Evolutionary conservation across 139 green algal genomes (phyloP).

Genomic region (Tetradesmus obliquus): DNA sequence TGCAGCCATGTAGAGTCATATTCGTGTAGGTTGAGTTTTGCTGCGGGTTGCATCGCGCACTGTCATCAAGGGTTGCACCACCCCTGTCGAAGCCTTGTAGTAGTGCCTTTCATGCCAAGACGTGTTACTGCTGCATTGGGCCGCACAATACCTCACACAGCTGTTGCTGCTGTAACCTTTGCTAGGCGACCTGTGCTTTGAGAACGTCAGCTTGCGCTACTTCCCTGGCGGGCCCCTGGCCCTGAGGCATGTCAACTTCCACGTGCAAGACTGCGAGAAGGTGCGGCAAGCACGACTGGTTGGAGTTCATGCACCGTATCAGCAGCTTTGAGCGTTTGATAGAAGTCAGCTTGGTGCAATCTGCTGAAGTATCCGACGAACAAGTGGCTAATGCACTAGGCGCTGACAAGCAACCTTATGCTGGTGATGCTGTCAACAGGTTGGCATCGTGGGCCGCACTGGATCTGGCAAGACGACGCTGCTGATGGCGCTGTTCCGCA

Average conservation of each 20-base stretch:
- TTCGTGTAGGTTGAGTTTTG: no score
- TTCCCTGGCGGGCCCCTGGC: conserved; percentile 62
- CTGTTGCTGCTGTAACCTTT: not conserved
- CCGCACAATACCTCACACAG: not conserved
- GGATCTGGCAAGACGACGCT: conserved; percentile 85
- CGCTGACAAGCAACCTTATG: not conserved
- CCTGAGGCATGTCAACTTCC: conserved; percentile 64
- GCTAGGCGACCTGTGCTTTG: conserved; percentile 58
- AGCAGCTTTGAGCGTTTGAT: no score
- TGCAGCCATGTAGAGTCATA: no score
- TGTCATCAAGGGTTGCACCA: no score
- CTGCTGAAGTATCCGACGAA: not conserved
- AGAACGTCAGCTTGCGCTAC: conserved; percentile 71
- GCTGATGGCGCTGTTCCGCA: conserved; percentile 83
- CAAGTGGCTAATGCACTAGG: no score
- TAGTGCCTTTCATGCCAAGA: not conserved
- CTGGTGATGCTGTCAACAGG: not conserved
- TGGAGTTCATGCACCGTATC: not conserved
- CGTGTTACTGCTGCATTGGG: not conserved
- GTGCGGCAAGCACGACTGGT: conserved; percentile 65
- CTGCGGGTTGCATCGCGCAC: no score
- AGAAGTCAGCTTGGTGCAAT: not conserved
- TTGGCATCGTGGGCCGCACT: conserved; percentile 77
- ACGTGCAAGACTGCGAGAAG: conserved; percentile 72
- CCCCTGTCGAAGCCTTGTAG: not conserved